Evolutionary conservation across 306 rosid species (phyloP).

Genomic region (Cicer arietinum): DNA sequence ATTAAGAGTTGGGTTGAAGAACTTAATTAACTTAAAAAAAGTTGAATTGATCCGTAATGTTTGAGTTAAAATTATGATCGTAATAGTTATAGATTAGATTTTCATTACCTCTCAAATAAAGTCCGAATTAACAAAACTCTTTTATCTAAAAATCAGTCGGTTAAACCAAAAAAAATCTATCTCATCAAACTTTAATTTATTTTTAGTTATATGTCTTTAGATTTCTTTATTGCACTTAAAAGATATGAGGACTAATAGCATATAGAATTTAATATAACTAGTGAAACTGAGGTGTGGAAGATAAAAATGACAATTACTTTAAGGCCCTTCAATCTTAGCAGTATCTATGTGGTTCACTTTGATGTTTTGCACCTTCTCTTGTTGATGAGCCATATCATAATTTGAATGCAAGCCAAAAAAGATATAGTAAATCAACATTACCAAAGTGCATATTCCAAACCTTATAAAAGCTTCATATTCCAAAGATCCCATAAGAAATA

Average conservation of each 20-base stretch:
- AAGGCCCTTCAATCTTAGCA: slow-evolving; percentile 51
- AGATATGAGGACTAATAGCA: neutral
- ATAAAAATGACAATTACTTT: slow-evolving; percentile 35
- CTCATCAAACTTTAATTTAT: neutral
- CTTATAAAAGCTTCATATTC: slow-evolving; percentile 58
- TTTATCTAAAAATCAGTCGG: neutral
- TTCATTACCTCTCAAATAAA: too few relatives aligned
- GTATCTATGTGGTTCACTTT: slow-evolving; percentile 41
- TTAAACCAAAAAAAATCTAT: neutral
- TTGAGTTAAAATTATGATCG: too few relatives aligned
- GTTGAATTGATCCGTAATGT: too few relatives aligned
- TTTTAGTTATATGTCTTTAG: neutral
- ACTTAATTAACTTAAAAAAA: too few relatives aligned
- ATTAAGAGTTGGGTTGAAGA: too few relatives aligned
- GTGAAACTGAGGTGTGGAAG: neutral
- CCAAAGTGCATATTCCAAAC: slow-evolving; percentile 67
- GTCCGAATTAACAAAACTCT: too few relatives aligned
- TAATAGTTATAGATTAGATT: neutral
- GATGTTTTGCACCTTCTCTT: slow-evolving; percentile 42
- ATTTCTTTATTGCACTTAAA: neutral
- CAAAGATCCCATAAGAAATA: slow-evolving; percentile 81
- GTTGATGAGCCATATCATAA: slow-evolving; percentile 75
- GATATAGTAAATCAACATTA: slow-evolving; percentile 68
- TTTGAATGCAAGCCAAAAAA: slow-evolving; percentile 84
- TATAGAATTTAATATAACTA: slow-evolving; percentile 6